Evolutionary conservation across 2,329 filamentous ascomycete species (phyloP).

Genomic region (Lanzia echinophila): DNA sequence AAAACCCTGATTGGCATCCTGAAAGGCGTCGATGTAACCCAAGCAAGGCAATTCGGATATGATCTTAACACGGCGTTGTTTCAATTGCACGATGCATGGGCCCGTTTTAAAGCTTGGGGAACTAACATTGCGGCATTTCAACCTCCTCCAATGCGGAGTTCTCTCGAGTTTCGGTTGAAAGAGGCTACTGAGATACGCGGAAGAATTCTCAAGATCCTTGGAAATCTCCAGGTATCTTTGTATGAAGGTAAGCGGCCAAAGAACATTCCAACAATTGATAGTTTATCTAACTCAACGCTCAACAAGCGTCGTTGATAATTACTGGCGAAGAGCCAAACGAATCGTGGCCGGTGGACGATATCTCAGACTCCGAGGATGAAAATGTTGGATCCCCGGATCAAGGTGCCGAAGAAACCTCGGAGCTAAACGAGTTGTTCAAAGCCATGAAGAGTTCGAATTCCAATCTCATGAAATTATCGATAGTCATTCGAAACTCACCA

Average conservation of each 20-base stretch:
- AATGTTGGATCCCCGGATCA: conserved; percentile 2
- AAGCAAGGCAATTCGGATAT: neutral
- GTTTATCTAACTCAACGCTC: neutral
- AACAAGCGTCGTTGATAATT: conserved; percentile 16
- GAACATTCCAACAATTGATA: neutral
- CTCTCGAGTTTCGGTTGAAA: conserved; percentile 20
- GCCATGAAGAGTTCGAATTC: conserved; percentile 18
- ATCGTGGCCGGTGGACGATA: conserved; percentile 14
- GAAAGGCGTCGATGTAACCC: neutral
- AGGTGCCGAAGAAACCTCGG: conserved; percentile 14
- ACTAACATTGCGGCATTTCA: conserved; percentile 22
- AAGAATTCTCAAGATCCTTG: conserved; percentile 18
- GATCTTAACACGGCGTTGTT: conserved; percentile 10
- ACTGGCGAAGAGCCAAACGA: conserved; percentile 15
- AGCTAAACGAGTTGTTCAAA: conserved; percentile 19
- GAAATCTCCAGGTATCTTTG: conserved; percentile 18
- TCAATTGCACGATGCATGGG: conserved; percentile 10
- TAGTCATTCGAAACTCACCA: conserved; percentile 21
- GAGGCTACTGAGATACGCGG: conserved; percentile 18
- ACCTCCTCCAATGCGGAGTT: conserved; percentile 10
- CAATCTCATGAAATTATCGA: conserved; percentile 23
- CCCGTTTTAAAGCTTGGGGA: conserved; percentile 23
- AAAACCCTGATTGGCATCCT: too few relatives aligned
- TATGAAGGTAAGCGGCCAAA: conserved; percentile 10
- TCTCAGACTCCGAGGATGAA: conserved; percentile 16